phyloP scores from a whole-genome alignment of 1,284 basidiomycete species.

The Trametes versicolor region DNA sequence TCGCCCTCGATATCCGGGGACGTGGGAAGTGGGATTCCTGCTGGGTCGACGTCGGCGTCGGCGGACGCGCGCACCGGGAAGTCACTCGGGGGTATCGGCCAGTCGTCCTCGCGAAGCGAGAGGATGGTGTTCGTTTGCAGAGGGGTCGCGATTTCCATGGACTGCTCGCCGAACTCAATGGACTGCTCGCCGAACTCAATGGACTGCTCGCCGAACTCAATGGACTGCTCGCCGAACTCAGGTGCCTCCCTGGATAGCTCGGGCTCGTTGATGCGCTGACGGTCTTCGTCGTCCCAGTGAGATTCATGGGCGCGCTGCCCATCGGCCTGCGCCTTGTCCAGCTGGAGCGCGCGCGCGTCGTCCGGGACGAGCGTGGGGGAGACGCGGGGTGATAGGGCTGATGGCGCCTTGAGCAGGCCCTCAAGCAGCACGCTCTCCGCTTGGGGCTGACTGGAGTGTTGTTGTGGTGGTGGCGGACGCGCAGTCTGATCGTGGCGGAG shows the following conservation, averaged over 20 bases:
- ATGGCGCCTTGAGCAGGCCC: slow-evolving; percentile 1
- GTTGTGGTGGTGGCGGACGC: background rate
- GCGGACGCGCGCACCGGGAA: background rate
- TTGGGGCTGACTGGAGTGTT: background rate
- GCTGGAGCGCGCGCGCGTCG: background rate
- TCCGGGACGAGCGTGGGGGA: slow-evolving; percentile 16
- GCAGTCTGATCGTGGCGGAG: slow-evolving; percentile 6
- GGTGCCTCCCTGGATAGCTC: background rate
- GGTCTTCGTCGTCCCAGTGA: background rate
- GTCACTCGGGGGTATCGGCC: slow-evolving; percentile 17
- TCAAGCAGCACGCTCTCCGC: slow-evolving; percentile 2
- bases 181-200: slow-evolving; percentile 37
- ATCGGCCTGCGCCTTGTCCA: background rate
- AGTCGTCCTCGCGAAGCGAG: slow-evolving; percentile 36
- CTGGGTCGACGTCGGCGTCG: slow-evolving; percentile 14
- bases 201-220: slow-evolving; percentile 37
- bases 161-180: slow-evolving; percentile 50
- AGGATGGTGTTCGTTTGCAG: slow-evolving; percentile 51
- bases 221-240: slow-evolving; percentile 37
- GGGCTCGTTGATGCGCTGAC: background rate
- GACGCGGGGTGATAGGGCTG: slow-evolving; percentile 16
- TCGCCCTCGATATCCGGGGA: slow-evolving; percentile 18
- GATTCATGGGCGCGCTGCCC: background rate
- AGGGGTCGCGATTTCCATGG: slow-evolving; percentile 69
- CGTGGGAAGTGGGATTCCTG: slow-evolving; percentile 31